A percentile compares a stretch with the other conserved stretches of the same genome.
These are phyloP conservation scores for Citrullus amarus DNA, from an alignment of 306 rosid species.

Conservation along the genomic window DNA sequence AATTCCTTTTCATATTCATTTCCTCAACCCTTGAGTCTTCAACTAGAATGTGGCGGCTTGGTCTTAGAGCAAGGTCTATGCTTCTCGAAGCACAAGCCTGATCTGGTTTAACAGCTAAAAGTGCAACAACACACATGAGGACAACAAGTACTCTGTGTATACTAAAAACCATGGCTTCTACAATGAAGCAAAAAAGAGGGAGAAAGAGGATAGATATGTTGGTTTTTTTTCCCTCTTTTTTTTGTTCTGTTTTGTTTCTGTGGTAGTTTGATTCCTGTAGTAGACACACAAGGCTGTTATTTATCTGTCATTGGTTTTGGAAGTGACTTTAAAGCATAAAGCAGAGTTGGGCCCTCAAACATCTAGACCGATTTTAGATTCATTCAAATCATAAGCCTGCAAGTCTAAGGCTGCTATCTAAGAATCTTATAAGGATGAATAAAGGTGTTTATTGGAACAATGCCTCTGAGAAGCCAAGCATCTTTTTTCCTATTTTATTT, in stretches of 20 bases:
- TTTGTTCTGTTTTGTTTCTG: not conserved
- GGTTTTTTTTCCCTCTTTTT: conserved; percentile 7
- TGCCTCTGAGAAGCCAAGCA: conserved; percentile 79
- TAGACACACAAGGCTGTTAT: conserved; percentile 29
- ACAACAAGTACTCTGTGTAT: conserved; percentile 23
- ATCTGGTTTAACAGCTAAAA: conserved; percentile 37
- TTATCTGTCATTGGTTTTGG: conserved; percentile 39
- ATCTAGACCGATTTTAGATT: conserved; percentile 56
- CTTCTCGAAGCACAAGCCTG: conserved; percentile 36
- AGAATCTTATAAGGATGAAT: conserved; percentile 73
- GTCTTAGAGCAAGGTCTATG: conserved; percentile 34
- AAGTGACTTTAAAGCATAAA: conserved; percentile 53
- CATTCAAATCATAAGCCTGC: conserved; percentile 57
- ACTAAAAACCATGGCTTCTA: conserved; percentile 44
- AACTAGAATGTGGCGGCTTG: conserved; percentile 21
- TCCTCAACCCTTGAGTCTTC: conserved; percentile 18
- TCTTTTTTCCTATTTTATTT: conserved; percentile 31
- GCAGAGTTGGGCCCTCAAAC: conserved; percentile 35
- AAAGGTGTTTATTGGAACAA: conserved; percentile 51
- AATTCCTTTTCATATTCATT: conserved; percentile 28
- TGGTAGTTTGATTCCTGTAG: conserved; percentile 46
- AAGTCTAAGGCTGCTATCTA: conserved; percentile 65
- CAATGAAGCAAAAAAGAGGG: conserved; percentile 1
- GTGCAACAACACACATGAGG: conserved; percentile 43
- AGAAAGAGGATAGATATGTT: conserved; percentile 10